Conservation (phyloP, 371 early-diverging fungal species). For the Parasitella parasitica region DNA sequence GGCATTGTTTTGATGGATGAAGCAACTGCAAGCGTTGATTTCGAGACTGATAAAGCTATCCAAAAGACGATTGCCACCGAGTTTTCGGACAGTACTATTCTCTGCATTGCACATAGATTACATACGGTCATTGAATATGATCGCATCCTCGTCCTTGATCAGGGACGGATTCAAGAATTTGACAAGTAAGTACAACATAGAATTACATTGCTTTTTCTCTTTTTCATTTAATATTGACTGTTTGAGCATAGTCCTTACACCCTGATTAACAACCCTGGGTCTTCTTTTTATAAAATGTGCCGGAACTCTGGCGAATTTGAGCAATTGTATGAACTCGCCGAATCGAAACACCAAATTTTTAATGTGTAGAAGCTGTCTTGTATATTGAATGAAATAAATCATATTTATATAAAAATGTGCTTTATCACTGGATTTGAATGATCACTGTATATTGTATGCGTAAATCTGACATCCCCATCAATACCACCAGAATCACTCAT, state of each 20-base stretch:
- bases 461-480: too few relatives aligned
- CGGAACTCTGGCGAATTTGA: conserved; percentile 69
- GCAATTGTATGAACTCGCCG: conserved; percentile 47
- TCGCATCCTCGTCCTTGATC: conserved; percentile 44
- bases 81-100: conserved; percentile 59
- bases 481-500: too few relatives aligned
- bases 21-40: conserved; percentile 66
- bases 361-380: neutral
- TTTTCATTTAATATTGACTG: too few relatives aligned
- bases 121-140: conserved; percentile 57
- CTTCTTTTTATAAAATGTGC: conserved; percentile 63
- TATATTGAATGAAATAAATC: too few relatives aligned
- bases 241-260: conserved; percentile 51
- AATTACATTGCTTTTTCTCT: neutral
- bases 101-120: conserved; percentile 73
- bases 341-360: conserved; percentile 18
- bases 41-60: conserved; percentile 59
- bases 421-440: too few relatives aligned
- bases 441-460: too few relatives aligned
- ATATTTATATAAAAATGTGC: too few relatives aligned
- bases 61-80: conserved; percentile 62
- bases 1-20: conserved; percentile 63
- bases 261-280: conserved; percentile 47
- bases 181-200: conserved; percentile 19
- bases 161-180: conserved; percentile 40